Evolutionary conservation across 2,329 filamentous ascomycete species (phyloP).

Genomic region (Ophiognomonia clavigignenti-juglandacearum): DNA sequence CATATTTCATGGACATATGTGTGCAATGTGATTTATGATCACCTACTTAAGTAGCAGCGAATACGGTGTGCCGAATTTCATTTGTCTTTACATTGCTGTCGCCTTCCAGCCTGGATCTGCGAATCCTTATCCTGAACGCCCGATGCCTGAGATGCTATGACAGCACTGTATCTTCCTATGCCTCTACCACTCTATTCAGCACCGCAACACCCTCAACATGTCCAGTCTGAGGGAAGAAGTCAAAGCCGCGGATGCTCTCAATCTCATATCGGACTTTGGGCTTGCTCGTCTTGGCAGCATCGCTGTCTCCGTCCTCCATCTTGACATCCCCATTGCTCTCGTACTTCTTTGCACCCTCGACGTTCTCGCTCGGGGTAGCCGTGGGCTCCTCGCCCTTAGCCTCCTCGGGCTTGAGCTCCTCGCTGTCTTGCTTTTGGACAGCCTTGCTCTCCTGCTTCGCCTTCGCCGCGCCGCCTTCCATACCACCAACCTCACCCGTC

Average conservation of each 20-base stretch:
- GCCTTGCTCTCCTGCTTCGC: too few species aligned
- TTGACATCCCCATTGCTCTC: too few species aligned
- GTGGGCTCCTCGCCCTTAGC: slow-evolving; percentile 23
- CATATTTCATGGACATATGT: background rate
- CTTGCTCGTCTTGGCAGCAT: slow-evolving; percentile 24
- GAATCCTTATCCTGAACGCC: background rate
- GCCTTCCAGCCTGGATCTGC: background rate
- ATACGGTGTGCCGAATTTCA: too few species aligned
- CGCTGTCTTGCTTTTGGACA: too few species aligned
- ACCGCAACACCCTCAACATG: slow-evolving; percentile 67
- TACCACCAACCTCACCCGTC: slow-evolving; percentile 47
- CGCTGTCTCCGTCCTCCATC: slow-evolving; percentile 14
- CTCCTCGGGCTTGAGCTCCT: background rate
- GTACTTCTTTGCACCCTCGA: too few species aligned
- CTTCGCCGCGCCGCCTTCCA: background rate
- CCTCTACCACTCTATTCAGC: slow-evolving; percentile 44
- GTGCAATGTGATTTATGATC: background rate
- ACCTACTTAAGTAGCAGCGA: background rate
- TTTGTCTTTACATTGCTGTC: too few species aligned
- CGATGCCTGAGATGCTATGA: background rate
- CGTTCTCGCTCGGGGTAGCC: too few species aligned
- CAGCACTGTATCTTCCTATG: background rate
- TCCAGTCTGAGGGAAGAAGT: slow-evolving; percentile 90
- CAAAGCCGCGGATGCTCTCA: slow-evolving; percentile 87
- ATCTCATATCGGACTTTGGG: slow-evolving; percentile 64